A percentile compares a stretch with the other conserved stretches of the same genome.
Conservation (phyloP, 1,139 yeast species). For the Yamadazyma dendronema region DNA sequence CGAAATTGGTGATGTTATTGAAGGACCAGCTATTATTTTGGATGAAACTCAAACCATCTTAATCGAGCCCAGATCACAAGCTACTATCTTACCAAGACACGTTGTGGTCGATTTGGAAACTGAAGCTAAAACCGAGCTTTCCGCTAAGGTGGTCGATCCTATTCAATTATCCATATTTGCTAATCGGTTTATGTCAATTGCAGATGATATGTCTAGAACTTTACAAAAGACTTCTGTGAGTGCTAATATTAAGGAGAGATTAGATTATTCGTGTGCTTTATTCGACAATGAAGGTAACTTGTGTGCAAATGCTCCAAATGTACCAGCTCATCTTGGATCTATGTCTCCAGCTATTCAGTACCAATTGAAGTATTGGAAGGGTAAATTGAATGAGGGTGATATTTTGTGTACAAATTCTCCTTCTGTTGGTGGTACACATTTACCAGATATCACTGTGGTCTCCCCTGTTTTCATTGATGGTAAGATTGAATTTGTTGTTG, state of each 20-base stretch:
- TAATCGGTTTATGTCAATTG: no score
- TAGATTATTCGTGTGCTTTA: slow-evolving; percentile 28
- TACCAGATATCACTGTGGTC: slow-evolving; percentile 21
- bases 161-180: no score
- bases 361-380: slow-evolving; percentile 18
- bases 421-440: slow-evolving; percentile 21
- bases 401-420: slow-evolving; percentile 22
- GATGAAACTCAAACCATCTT: slow-evolving; percentile 87
- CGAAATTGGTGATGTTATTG: slow-evolving; percentile 16
- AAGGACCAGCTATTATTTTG: slow-evolving; percentile 71
- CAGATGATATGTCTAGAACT: no score
- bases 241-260: no score
- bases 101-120: slow-evolving; percentile 24
- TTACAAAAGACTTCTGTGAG: no score
- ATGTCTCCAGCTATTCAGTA: slow-evolving; percentile 22
- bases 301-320: slow-evolving; percentile 22
- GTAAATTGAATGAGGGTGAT: slow-evolving; percentile 18
- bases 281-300: slow-evolving; percentile 20
- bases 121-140: slow-evolving; percentile 9
- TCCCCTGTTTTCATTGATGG: slow-evolving; percentile 23
- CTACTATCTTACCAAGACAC: slow-evolving; percentile 53
- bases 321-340: slow-evolving; percentile 22
- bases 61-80: slow-evolving; percentile 69
- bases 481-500: no score
- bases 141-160: slow-evolving; percentile 17